Evolutionary conservation across 202 grass and related monocot genomes (phyloP), one percentile per base, ranked within the genome.

Genomic region (Saccharum hybrid): DNA sequence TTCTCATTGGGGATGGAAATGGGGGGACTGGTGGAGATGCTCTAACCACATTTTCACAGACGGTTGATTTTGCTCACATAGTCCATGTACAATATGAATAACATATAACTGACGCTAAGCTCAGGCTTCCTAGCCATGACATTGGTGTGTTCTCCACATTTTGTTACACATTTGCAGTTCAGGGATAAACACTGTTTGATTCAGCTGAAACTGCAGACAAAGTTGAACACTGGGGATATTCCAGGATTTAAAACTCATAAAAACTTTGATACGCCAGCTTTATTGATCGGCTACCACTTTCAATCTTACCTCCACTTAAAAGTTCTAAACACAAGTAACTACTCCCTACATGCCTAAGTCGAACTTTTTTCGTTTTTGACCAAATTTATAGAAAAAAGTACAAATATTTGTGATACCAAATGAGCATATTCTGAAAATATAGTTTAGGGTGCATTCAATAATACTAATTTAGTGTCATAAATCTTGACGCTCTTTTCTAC

Each of bases 31-130:
- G 28, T 28, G 28, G 28, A 28, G 28, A 28, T 28, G 28, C 28
- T 28, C 36, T 19, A 74, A 6, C 19, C 1, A 40, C 5, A 38
- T 45, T 21, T 49, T 60, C 52, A 60, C 57, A 60, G 0, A 23
- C 1, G 3, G 21, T 23, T 60, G n/a, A 60, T 60, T 60, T 10
- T 60, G 57, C 57, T 23, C 57, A 23, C 18, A 56, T 56, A 56
- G 57, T 60, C 57, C n/a, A 60, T 60, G 57, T 60, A 60, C n/a
- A 60, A 11, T 60, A 23, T 60, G 57, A 60, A 60, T 60, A 60
- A 23, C n/a, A 23, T 10, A 22, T 4, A 23, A 23, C 57, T 60
- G 57, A 60, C 1, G 8, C 4, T n/a, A n/a, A n/a, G n/a, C n/a
- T 57, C 19, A 21, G 54, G 2, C 22, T 22, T 59, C 56, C 56